These are phyloP conservation scores for Bruguiera sexangula DNA, from an alignment of 345 rosid species.

Conservation along the genomic window DNA sequence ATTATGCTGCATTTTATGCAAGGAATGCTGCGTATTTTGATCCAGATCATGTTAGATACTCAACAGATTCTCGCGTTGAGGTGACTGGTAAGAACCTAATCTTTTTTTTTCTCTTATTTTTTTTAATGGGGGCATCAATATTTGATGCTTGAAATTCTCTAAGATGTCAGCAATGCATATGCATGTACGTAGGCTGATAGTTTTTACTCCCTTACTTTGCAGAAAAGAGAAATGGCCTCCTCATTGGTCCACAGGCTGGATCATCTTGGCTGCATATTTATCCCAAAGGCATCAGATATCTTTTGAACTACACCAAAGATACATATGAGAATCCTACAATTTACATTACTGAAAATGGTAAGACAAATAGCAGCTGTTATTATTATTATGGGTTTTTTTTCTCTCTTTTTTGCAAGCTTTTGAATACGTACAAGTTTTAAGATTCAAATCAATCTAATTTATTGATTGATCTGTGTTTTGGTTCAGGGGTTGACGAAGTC, in stretches of 20 bases:
- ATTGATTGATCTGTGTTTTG: too few relatives aligned
- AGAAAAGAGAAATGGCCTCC: not conserved
- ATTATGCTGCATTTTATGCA: constrained; percentile 14
- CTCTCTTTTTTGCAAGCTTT: not conserved
- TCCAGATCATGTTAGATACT: not conserved
- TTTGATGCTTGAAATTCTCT: not conserved
- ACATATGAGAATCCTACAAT: constrained; percentile 5
- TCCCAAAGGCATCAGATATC: constrained; percentile 12
- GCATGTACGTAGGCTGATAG: not conserved
- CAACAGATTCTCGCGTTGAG: not conserved
- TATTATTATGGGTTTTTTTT: too few relatives aligned
- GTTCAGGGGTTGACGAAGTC: constrained; percentile 7
- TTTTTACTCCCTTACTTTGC: not conserved
- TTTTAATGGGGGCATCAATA: not conserved
- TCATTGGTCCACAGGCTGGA: not conserved
- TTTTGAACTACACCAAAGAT: constrained; percentile 19
- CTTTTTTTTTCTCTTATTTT: too few relatives aligned
- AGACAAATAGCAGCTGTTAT: not conserved
- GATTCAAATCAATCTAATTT: not conserved
- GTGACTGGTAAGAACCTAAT: not conserved
- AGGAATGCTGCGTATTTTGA: not conserved
- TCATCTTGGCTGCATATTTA: constrained; percentile 2
- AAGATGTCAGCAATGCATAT: not conserved
- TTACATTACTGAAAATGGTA: constrained; percentile 12
- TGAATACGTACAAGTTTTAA: not conserved